Evolutionary conservation across 2,329 filamentous ascomycete species (phyloP), one percentile per base, ranked within the genome.

Genomic region (Aspergillus sp.): DNA sequence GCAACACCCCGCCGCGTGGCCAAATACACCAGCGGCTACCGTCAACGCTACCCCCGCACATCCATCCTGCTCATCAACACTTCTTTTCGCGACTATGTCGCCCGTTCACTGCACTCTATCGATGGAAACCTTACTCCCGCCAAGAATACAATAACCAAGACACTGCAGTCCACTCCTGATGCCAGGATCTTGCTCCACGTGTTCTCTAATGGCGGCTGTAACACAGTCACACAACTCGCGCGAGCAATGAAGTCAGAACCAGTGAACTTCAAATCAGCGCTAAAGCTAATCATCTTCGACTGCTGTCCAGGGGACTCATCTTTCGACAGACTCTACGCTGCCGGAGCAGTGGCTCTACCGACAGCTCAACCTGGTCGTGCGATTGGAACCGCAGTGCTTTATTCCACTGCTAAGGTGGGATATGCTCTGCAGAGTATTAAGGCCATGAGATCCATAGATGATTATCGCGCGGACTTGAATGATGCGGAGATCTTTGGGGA

Each of bases 381-480:
- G 4, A 10, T 69, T 1, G 61, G 60, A 8, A 62, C 48, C 3
- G 38, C 60, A 3, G 2, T 67, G 1, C 58, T 70, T 13, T 69
- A 68, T 28, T 66, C 67, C 12, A 43, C 59, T 1, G 45, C 68
- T 2, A 60, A 63, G 7, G 38, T 66, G 4, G 55, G 66, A 2
- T 62, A 58, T 23, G 43, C 30, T 1, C 43, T 69, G 6, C 64
- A 69, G 52, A 25, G 60, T 15, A 50, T 51, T 3, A 57, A 60
- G 3, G 10, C 62, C 3, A 57, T 67, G 52, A 53, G 62, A 9
- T 58, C 55, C 13, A 54, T 70, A 1, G 52, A 51, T 15, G 62
- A 63, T 25, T 36, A 69, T 12, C 60, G 66, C 1, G 30, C 45
- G 5, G 45, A 62, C 12, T 38, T 69, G 17, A 68, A 69, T 62